A percentile compares a stretch with the other conserved stretches of the same genome.
These are phyloP conservation scores for Bipolaris sorokiniana DNA, from an alignment of 2,329 filamentous ascomycete genomes.

Conservation along the genomic window DNA sequence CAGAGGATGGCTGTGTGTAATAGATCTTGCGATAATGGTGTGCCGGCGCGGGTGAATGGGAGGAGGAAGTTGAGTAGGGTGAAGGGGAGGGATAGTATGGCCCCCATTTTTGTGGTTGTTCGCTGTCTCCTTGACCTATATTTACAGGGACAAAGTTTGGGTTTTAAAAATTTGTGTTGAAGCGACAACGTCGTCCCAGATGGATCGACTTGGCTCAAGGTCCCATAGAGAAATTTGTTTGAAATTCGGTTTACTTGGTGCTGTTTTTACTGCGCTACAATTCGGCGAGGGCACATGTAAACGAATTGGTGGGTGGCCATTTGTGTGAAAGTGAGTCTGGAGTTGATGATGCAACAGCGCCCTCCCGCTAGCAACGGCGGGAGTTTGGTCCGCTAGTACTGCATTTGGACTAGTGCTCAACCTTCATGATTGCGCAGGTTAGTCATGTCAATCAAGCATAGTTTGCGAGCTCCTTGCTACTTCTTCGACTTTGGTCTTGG, in stretches of 20 bases:
- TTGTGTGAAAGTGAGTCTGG: conserved; percentile 1
- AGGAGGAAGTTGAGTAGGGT: conserved; percentile 52
- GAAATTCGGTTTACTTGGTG: background rate
- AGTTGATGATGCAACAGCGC: conserved; percentile 20
- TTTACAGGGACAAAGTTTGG: background rate
- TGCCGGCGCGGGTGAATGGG: conserved; percentile 56
- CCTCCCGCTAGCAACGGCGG: conserved; percentile 10
- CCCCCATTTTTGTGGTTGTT: conserved; percentile 34
- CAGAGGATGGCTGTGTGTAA: conserved; percentile 54
- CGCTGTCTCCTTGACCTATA: background rate
- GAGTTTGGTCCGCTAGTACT: conserved; percentile 4
- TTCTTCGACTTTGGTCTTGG: background rate
- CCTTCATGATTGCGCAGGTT: background rate
- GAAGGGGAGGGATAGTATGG: conserved; percentile 35
- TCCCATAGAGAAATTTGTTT: background rate
- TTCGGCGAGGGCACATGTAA: background rate
- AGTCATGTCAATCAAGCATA: background rate
- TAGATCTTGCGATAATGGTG: conserved; percentile 56
- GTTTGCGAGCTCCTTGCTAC: background rate
- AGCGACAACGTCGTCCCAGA: background rate
- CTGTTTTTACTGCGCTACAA: background rate
- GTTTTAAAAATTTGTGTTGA: conserved; percentile 6
- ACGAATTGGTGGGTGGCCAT: background rate
- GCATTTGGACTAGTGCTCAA: background rate
- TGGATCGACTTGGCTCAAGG: conserved; percentile 2